phyloP scores from a whole-genome alignment of 371 early-diverging fungal species.

The Rhizopus stolonifer region DNA sequence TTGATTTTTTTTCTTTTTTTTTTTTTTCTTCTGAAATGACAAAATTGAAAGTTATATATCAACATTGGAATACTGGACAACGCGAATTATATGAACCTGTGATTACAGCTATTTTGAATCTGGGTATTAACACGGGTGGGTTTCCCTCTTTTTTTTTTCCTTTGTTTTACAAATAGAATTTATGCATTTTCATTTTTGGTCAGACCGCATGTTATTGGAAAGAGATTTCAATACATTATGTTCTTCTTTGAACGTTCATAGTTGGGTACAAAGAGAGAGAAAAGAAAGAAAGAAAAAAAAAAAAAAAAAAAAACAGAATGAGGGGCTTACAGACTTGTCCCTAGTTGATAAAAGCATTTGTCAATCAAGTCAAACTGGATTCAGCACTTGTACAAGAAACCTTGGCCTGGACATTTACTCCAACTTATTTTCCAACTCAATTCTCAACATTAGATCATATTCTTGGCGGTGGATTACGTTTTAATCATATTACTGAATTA shows the following conservation, averaged over 20 bases:
- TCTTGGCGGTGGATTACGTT: constrained; percentile 1
- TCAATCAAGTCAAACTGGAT: constrained; percentile 10
- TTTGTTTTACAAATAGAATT: too few relatives aligned
- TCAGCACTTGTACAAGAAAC: not conserved
- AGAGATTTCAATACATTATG: constrained; percentile 1
- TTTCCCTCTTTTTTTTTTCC: too few relatives aligned
- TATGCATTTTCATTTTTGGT: not conserved
- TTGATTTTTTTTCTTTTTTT: not conserved
- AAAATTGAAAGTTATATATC: constrained; percentile 2
- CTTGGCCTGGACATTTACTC: not conserved
- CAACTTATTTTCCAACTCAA: not conserved
- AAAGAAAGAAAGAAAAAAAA: too few relatives aligned
- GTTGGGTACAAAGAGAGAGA: constrained; percentile 4
- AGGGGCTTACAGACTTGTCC: too few relatives aligned
- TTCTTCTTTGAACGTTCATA: not conserved
- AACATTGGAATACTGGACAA: constrained; percentile 9
- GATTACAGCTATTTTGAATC: not conserved
- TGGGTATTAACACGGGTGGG: constrained; percentile 2
- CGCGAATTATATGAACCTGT: constrained; percentile 1
- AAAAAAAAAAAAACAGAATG: too few relatives aligned
- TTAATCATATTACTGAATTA: constrained; percentile 9
- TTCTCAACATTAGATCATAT: not conserved
- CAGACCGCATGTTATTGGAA: constrained; percentile 5
- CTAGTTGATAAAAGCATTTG: constrained; percentile 11
- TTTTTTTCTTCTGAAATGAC: constrained; percentile 1